These are phyloP conservation scores for Suillus brevipes DNA, from an alignment of 768 basidiomycete species.

Conservation along the genomic window DNA sequence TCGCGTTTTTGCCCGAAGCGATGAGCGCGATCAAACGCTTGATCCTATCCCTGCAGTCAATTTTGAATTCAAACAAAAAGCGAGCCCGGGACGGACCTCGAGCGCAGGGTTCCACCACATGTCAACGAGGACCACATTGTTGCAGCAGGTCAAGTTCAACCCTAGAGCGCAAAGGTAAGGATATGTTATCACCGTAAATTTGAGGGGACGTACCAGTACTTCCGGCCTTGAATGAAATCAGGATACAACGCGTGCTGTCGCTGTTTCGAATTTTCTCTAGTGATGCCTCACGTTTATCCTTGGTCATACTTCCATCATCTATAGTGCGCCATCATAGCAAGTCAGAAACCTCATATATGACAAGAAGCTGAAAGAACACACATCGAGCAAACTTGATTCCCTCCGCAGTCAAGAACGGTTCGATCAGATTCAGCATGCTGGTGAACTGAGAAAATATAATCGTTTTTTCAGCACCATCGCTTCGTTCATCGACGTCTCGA, in stretches of 20 bases:
- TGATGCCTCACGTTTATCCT: slow-evolving; percentile 73
- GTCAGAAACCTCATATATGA: slow-evolving; percentile 10
- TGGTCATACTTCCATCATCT: slow-evolving; percentile 90
- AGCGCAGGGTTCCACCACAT: slow-evolving; percentile 95
- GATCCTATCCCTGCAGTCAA: slow-evolving; percentile 54
- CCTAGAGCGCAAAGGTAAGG: slow-evolving; percentile 41
- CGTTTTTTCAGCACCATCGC: slow-evolving; percentile 76
- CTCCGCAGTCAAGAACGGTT: slow-evolving; percentile 74
- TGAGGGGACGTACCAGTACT: slow-evolving; percentile 65
- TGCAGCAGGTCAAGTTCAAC: slow-evolving; percentile 89
- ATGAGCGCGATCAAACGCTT: slow-evolving; percentile 92
- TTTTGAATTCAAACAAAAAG: slow-evolving; percentile 10
- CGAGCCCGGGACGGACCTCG: slow-evolving; percentile 49
- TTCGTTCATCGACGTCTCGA: slow-evolving; percentile 56
- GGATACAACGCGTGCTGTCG: slow-evolving; percentile 64
- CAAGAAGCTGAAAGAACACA: slow-evolving; percentile 44
- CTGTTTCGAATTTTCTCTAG: slow-evolving; percentile 70
- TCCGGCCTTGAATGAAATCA: slow-evolving; percentile 96
- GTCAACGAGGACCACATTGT: slow-evolving; percentile 91
- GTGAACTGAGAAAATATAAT: slow-evolving; percentile 97
- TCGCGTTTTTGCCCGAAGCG: slow-evolving; percentile 85
- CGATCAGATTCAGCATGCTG: slow-evolving; percentile 79
- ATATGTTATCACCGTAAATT: background rate
- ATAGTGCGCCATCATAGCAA: background rate
- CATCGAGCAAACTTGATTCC: slow-evolving; percentile 82